These are phyloP conservation scores for Ceratocystis harringtonii DNA, from an alignment of 2,329 filamentous ascomycete genomes.

Conservation along the genomic window DNA sequence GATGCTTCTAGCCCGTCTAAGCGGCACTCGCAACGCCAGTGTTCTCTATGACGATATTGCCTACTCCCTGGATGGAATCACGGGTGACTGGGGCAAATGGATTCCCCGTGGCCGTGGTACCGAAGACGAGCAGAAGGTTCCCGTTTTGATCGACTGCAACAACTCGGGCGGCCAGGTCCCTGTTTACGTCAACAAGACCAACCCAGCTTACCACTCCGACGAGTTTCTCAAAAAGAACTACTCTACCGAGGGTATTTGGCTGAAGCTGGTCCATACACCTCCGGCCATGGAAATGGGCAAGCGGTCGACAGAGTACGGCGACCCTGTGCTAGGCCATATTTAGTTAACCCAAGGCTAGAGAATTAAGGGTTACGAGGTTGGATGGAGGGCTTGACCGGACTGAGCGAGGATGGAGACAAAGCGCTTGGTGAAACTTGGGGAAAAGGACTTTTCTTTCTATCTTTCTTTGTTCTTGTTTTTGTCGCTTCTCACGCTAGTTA, in stretches of 20 bases:
- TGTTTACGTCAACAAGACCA: slow-evolving; percentile 12
- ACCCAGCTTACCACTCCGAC: slow-evolving; percentile 11
- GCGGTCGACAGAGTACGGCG: neutral
- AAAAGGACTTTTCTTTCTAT: neutral
- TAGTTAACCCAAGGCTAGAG: neutral
- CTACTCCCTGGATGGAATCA: slow-evolving; percentile 15
- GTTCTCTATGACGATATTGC: slow-evolving; percentile 17
- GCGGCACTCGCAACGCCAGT: slow-evolving; percentile 10
- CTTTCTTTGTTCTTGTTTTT: neutral
- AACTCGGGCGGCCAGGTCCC: slow-evolving; percentile 16
- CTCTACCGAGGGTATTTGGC: slow-evolving; percentile 11
- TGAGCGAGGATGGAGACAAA: neutral
- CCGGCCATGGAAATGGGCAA: neutral
- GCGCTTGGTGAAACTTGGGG: neutral
- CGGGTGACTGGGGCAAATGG: slow-evolving; percentile 14
- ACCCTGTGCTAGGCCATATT: neutral
- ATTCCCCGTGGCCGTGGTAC: neutral
- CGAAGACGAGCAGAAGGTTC: neutral
- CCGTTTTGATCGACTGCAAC: slow-evolving; percentile 14
- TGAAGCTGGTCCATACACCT: slow-evolving; percentile 14
- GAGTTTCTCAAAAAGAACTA: slow-evolving; percentile 8
- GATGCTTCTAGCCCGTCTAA: slow-evolving; percentile 14
- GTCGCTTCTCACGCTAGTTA: no score
- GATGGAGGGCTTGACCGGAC: neutral
- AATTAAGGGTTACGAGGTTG: neutral